Percentiles rank a stretch among this genome's conserved stretches.
phyloP scores from a whole-genome alignment of 345 rosid species.

The Citrus glauca region DNA sequence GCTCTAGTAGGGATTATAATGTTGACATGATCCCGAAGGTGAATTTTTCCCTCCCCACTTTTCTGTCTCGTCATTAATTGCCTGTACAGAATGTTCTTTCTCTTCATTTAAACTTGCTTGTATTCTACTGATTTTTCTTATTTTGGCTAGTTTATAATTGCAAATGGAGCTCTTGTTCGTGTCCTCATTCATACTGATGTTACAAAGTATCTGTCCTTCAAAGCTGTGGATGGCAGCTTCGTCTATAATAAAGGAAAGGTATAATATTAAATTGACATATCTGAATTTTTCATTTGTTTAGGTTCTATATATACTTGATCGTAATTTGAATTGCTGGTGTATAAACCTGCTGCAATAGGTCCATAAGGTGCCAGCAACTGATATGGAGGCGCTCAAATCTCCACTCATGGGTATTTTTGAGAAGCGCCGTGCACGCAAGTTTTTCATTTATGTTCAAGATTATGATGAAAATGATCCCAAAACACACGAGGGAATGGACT shows the following conservation, averaged over 20 bases:
- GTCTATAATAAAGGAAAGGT: slow-evolving; percentile 96
- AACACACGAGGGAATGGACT: slow-evolving; percentile 95
- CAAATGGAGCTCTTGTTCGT: slow-evolving; percentile 95
- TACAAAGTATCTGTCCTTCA: slow-evolving; percentile 85
- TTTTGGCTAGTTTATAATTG: slow-evolving; percentile 84
- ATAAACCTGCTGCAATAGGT: slow-evolving; percentile 39
- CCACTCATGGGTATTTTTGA: slow-evolving; percentile 98
- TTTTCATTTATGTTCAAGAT: slow-evolving; percentile 84
- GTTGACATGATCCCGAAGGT: slow-evolving; percentile 99
- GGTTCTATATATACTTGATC: not conserved
- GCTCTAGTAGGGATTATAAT: slow-evolving; percentile 93
- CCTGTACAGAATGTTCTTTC: not conserved
- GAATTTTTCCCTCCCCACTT: slow-evolving; percentile 2
- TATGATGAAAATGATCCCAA: slow-evolving; percentile 77
- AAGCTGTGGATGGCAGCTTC: slow-evolving; percentile 96
- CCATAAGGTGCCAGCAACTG: slow-evolving; percentile 96
- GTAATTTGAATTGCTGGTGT: slow-evolving; percentile 3
- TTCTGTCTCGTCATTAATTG: not conserved
- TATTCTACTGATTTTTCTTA: slow-evolving; percentile 1
- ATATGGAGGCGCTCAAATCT: slow-evolving; percentile 91
- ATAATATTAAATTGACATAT: slow-evolving; percentile 7
- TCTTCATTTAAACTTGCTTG: not conserved
- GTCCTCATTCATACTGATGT: slow-evolving; percentile 97
- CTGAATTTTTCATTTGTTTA: not conserved
- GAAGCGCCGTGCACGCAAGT: slow-evolving; percentile 94